Evolutionary conservation across 2,329 filamentous ascomycete species (phyloP).

Genomic region (Phialophora macrospora): DNA sequence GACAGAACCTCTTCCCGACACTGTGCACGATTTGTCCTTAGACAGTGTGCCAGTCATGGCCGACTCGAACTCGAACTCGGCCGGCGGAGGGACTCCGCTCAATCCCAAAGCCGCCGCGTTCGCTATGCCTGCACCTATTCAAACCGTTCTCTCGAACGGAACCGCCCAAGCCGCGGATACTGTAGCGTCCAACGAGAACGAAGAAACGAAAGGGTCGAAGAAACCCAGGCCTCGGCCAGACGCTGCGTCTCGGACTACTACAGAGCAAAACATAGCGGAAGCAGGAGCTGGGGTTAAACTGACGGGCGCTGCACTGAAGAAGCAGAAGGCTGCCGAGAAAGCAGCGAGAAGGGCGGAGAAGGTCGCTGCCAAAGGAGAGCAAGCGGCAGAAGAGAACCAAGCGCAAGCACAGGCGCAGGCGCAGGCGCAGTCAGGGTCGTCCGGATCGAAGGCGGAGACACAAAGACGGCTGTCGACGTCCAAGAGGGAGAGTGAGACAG

Average conservation of each 20-base stretch:
- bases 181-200: conserved; percentile 17
- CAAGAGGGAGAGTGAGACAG: conserved; percentile 41
- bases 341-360: conserved; percentile 77
- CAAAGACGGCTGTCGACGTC: conserved; percentile 33
- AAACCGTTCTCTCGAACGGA: conserved; percentile 17
- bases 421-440: conserved; percentile 36
- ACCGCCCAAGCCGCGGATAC: conserved; percentile 14
- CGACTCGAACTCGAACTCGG: conserved; percentile 21
- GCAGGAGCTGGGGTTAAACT: conserved; percentile 45
- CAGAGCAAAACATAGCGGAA: conserved; percentile 37
- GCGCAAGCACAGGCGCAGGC: conserved; percentile 35
- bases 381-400: conserved; percentile 24
- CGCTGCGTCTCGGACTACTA: conserved; percentile 22
- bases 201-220: conserved; percentile 19
- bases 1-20: not conserved
- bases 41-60: conserved; percentile 16
- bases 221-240: conserved; percentile 28
- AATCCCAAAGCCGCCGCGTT: conserved; percentile 36
- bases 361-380: conserved; percentile 56
- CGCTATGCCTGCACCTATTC: conserved; percentile 28
- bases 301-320: conserved; percentile 76
- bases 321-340: conserved; percentile 88
- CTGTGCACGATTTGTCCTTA: not conserved
- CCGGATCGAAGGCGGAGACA: conserved; percentile 41
- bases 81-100: conserved; percentile 19